Evolutionary conservation across 345 rosid species (phyloP).

Genomic region (Euphorbia peplus): DNA sequence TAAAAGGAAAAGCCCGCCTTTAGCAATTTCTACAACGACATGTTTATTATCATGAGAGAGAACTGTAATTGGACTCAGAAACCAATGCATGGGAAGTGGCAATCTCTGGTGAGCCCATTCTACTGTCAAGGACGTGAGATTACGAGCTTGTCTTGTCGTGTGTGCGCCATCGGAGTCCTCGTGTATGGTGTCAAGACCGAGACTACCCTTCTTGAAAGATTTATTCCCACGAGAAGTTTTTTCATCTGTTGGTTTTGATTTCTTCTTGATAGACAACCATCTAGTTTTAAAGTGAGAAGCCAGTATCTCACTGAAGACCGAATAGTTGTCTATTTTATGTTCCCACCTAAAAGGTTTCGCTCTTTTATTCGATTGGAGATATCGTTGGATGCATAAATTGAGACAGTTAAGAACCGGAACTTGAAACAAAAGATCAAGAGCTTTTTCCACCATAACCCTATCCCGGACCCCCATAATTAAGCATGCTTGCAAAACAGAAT

Average conservation of each 20-base stretch:
- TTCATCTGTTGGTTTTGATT: constrained; percentile 35
- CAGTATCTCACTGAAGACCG: constrained; percentile 43
- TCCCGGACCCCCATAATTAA: constrained; percentile 70
- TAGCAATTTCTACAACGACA: constrained; percentile 50
- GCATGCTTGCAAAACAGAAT: constrained; percentile 56
- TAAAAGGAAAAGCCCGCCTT: constrained; percentile 75
- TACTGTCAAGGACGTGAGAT: constrained; percentile 29
- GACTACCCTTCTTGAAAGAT: constrained; percentile 29
- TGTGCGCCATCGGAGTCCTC: constrained; percentile 58
- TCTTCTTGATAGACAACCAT: constrained; percentile 65
- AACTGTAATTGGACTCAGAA: constrained; percentile 77
- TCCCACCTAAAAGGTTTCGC: constrained; percentile 39
- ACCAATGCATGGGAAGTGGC: constrained; percentile 88
- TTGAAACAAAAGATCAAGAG: constrained; percentile 56
- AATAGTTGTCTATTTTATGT: constrained; percentile 48
- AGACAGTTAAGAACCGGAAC: constrained; percentile 52
- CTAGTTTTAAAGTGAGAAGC: constrained; percentile 63
- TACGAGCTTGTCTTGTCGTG: constrained; percentile 29
- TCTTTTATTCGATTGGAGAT: constrained; percentile 37
- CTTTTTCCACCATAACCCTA: constrained; percentile 51
- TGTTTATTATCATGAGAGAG: constrained; percentile 35
- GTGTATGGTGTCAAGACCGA: constrained; percentile 63
- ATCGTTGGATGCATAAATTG: constrained; percentile 33
- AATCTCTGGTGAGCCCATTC: constrained; percentile 89
- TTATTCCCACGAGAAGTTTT: constrained; percentile 18